phyloP scores from a whole-genome alignment of 176 grass and related monocot genomes.

The Metroxylon sagu region DNA sequence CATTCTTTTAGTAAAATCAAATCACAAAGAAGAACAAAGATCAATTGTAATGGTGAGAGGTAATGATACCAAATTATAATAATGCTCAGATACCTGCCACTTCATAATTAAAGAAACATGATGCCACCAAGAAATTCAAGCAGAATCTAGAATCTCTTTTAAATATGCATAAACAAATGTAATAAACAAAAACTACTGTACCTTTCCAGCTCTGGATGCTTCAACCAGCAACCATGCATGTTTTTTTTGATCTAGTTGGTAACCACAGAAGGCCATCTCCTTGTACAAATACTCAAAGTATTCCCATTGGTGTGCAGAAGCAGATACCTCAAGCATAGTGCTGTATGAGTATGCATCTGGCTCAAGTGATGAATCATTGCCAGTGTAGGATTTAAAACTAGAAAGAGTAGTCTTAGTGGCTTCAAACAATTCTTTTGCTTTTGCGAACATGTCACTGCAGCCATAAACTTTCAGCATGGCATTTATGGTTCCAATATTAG shows the following conservation, averaged over 20 bases:
- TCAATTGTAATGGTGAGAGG: too few relatives aligned
- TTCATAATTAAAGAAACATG: background rate
- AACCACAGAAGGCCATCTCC: slow-evolving; percentile 63
- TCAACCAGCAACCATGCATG: slow-evolving; percentile 52
- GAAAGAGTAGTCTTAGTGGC: slow-evolving; percentile 29
- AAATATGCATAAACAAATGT: background rate
- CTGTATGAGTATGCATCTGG: slow-evolving; percentile 60
- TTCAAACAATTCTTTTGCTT: slow-evolving; percentile 85
- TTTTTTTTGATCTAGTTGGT: slow-evolving; percentile 64
- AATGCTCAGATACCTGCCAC: too few relatives aligned
- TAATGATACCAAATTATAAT: too few relatives aligned
- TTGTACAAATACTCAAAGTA: slow-evolving; percentile 94
- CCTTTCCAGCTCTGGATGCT: slow-evolving; percentile 83
- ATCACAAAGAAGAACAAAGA: too few relatives aligned
- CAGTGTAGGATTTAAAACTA: slow-evolving; percentile 10
- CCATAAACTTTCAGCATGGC: slow-evolving; percentile 83
- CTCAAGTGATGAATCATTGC: slow-evolving; percentile 32
- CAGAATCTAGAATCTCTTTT: background rate
- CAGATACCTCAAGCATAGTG: slow-evolving; percentile 73
- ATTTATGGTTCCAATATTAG: slow-evolving; percentile 89
- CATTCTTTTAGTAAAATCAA: too few relatives aligned
- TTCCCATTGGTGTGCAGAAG: slow-evolving; percentile 83
- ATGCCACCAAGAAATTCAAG: background rate
- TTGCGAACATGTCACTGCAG: slow-evolving; percentile 72
- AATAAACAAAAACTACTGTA: slow-evolving; percentile 14